A percentile compares a stretch with the other conserved stretches of the same genome.
phyloP scores from a whole-genome alignment of 1,139 yeast species.

The Diutina ranongensis region DNA sequence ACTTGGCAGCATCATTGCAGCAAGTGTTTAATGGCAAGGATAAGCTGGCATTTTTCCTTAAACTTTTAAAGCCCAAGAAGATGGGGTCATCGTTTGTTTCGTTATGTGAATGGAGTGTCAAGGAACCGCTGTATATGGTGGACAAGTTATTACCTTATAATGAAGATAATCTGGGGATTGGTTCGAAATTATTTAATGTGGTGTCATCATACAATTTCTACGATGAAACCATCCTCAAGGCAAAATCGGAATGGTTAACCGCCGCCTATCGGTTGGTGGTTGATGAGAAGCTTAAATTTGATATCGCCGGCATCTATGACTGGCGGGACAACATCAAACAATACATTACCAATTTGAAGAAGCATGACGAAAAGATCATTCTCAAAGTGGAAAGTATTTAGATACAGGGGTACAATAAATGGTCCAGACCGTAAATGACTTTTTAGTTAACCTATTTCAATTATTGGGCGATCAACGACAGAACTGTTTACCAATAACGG shows the following conservation, averaged over 20 bases:
- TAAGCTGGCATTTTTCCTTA: slow-evolving; percentile 25
- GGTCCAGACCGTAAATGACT: too few species aligned
- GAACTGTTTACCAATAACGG: too few species aligned
- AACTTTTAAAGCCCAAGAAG: slow-evolving; percentile 28
- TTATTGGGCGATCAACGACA: too few species aligned
- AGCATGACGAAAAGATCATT: slow-evolving; percentile 25
- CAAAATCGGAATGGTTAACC: slow-evolving; percentile 20
- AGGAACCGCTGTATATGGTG: slow-evolving; percentile 25
- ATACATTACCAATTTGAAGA: slow-evolving; percentile 17
- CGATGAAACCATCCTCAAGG: slow-evolving; percentile 21
- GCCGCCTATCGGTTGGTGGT: slow-evolving; percentile 23
- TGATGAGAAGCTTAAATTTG: slow-evolving; percentile 20
- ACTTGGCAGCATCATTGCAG: slow-evolving; percentile 15
- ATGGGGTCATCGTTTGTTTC: slow-evolving; percentile 23
- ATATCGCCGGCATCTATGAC: slow-evolving; percentile 22
- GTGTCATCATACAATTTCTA: slow-evolving; percentile 20
- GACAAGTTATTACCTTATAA: slow-evolving; percentile 18
- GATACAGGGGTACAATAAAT: too few species aligned
- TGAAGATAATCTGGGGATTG: slow-evolving; percentile 22
- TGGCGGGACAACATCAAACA: slow-evolving; percentile 28
- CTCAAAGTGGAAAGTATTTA: slow-evolving; percentile 29
- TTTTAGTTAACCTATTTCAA: too few species aligned
- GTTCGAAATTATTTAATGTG: slow-evolving; percentile 19
- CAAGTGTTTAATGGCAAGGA: slow-evolving; percentile 18
- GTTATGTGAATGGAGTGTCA: slow-evolving; percentile 23